phyloP scores from a whole-genome alignment of 2,329 filamentous ascomycete genomes.

The Thielaviopsis musarum region DNA sequence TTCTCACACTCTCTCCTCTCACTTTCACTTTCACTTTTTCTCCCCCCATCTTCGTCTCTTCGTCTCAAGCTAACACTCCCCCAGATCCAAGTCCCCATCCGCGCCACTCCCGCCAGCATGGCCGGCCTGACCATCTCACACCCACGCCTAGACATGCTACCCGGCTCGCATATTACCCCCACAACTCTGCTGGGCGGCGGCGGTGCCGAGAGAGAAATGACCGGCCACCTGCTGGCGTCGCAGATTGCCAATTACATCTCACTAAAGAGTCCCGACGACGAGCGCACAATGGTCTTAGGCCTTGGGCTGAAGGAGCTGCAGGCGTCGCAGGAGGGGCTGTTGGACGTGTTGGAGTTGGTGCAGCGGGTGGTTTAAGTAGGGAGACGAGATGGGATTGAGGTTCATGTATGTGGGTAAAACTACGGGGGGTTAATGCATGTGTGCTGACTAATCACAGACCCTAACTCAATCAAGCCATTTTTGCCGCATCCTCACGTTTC shows the following conservation, averaged over 20 bases:
- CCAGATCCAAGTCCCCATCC: slow-evolving; percentile 63
- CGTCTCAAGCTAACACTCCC: not conserved
- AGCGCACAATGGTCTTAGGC: slow-evolving; percentile 43
- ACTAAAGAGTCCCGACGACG: slow-evolving; percentile 49
- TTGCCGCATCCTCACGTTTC: not conserved
- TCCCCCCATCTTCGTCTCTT: not conserved
- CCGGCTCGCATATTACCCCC: slow-evolving; percentile 67
- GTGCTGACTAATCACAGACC: not conserved
- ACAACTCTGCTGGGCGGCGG: slow-evolving; percentile 77
- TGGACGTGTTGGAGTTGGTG: slow-evolving; percentile 47
- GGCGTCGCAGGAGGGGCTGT: slow-evolving; percentile 38
- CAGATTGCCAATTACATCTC: slow-evolving; percentile 73
- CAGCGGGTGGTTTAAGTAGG: slow-evolving; percentile 33
- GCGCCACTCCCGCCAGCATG: slow-evolving; percentile 33
- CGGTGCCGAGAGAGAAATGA: slow-evolving; percentile 57
- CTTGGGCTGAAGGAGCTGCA: slow-evolving; percentile 38
- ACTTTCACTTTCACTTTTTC: not conserved
- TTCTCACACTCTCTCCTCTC: too few relatives aligned
- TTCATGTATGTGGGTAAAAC: not conserved
- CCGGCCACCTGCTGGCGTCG: slow-evolving; percentile 77
- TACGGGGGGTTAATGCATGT: not conserved
- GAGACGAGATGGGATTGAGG: too few relatives aligned
- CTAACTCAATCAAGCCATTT: not conserved
- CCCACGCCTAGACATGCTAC: slow-evolving; percentile 34
- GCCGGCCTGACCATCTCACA: slow-evolving; percentile 5